phyloP scores from a whole-genome alignment of 2,329 filamentous ascomycete genomes.

The Curvularia hawaiiensis region DNA sequence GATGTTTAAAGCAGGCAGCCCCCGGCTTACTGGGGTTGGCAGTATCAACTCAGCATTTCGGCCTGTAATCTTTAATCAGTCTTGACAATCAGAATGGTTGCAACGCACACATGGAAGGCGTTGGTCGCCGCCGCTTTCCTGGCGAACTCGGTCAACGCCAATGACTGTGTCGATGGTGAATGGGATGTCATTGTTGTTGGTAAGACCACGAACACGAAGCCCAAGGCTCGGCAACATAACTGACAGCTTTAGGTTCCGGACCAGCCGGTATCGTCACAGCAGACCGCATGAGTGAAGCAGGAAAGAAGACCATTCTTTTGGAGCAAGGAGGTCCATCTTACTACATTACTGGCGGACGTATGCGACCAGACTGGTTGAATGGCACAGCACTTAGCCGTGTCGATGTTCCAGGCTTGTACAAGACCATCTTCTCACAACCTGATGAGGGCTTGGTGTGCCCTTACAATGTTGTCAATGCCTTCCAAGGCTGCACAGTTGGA shows the following conservation, averaged over 20 bases:
- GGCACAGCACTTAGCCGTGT: conserved; percentile 57
- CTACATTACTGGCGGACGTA: conserved; percentile 55
- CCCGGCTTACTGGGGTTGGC: not conserved
- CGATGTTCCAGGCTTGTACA: conserved; percentile 59
- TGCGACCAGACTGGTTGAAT: conserved; percentile 55
- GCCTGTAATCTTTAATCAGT: not conserved
- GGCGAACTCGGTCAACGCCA: conserved; percentile 5
- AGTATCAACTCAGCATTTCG: not conserved
- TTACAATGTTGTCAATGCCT: conserved; percentile 49
- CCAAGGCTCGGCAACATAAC: not conserved
- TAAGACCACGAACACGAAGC: conserved; percentile 1
- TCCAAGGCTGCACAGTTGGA: conserved; percentile 58
- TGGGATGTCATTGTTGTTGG: conserved; percentile 35
- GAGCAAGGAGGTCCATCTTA: conserved; percentile 60
- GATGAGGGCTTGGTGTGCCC: conserved; percentile 49
- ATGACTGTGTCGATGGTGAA: conserved; percentile 15
- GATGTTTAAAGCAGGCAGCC: conserved; percentile 8
- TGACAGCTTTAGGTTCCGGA: conserved; percentile 46
- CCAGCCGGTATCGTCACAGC: conserved; percentile 60
- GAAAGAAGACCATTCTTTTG: conserved; percentile 58
- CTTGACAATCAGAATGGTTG: conserved; percentile 12
- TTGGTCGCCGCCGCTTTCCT: conserved; percentile 17
- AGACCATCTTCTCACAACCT: conserved; percentile 55
- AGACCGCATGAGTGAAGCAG: conserved; percentile 57
- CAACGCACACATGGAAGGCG: conserved; percentile 15